phyloP scores from a whole-genome alignment of 139 green algal genomes.

The Coccomyxa sp. region DNA sequence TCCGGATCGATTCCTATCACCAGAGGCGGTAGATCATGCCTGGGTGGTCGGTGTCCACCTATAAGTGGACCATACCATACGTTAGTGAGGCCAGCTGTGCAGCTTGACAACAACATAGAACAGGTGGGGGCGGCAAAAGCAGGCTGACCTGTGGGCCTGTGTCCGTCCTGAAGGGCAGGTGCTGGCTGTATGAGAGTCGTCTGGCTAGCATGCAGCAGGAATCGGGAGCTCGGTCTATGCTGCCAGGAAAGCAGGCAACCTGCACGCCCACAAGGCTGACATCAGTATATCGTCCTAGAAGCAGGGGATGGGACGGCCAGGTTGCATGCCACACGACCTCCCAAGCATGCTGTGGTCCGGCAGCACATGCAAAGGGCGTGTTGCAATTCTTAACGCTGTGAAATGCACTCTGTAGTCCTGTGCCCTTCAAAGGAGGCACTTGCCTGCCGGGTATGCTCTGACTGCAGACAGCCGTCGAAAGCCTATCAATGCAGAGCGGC shows the following conservation, averaged over 20 bases:
- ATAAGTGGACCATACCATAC: not conserved
- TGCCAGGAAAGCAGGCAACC: not conserved
- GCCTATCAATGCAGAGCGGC: too few relatives aligned
- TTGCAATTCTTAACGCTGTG: too few relatives aligned
- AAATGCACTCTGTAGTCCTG: too few relatives aligned
- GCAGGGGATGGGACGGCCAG: not conserved
- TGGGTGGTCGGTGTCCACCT: too few relatives aligned
- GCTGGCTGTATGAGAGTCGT: not conserved
- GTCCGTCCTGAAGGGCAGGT: not conserved
- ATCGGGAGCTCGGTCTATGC: not conserved
- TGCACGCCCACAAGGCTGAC: not conserved
- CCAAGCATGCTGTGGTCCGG: too few relatives aligned
- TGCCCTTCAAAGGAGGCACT: too few relatives aligned
- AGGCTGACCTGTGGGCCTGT: not conserved
- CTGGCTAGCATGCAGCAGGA: not conserved
- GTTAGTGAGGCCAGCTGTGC: not conserved
- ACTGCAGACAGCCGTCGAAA: too few relatives aligned
- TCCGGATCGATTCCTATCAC: conserved; percentile 65
- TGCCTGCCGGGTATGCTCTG: too few relatives aligned
- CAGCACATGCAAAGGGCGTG: too few relatives aligned
- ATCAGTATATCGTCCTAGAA: not conserved
- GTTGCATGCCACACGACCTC: too few relatives aligned
- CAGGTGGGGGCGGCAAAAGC: not conserved
- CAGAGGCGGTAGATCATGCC: conserved; percentile 11
- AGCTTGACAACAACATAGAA: not conserved